phyloP scores from a whole-genome alignment of 805 yeast genomes.

The Candida ortonii region DNA sequence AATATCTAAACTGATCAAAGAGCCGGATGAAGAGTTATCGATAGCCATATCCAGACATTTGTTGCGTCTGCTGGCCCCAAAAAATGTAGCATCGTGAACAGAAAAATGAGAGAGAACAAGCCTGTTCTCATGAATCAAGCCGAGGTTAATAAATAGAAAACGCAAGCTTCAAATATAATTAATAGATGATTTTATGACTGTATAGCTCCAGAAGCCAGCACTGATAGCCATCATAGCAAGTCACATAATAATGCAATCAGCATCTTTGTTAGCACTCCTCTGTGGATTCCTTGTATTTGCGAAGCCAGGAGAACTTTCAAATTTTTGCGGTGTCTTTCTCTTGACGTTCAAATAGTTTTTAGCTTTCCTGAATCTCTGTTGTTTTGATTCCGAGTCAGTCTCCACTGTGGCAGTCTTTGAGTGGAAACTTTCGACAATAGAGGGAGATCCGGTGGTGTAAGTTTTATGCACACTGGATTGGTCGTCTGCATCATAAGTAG shows the following conservation, averaged over 20 bases:
- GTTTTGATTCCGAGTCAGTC: too few species aligned
- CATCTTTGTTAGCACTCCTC: slow-evolving; percentile 8
- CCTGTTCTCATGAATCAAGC: neutral
- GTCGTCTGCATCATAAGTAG: slow-evolving; percentile 3
- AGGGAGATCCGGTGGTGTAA: slow-evolving; percentile 3
- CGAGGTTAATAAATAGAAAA: too few species aligned
- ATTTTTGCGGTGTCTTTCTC: slow-evolving; percentile 1
- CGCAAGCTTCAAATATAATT: too few species aligned
- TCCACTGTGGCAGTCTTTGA: too few species aligned
- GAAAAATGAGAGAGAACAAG: neutral
- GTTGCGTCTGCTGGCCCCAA: too few species aligned
- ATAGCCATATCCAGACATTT: too few species aligned
- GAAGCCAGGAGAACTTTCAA: neutral
- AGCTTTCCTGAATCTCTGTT: slow-evolving; percentile 11
- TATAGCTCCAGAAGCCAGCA: too few species aligned
- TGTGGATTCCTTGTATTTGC: slow-evolving; percentile 1
- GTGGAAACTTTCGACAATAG: neutral
- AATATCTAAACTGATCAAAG: too few species aligned
- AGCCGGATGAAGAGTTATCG: too few species aligned
- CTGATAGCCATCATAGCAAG: too few species aligned
- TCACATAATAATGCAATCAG: slow-evolving; percentile 35
- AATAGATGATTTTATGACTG: too few species aligned
- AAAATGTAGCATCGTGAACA: too few species aligned
- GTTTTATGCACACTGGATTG: neutral
- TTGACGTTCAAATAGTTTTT: slow-evolving; percentile 7